phyloP scores from a whole-genome alignment of 768 basidiomycete species.

The Tubosaeta brunneosetosa region DNA sequence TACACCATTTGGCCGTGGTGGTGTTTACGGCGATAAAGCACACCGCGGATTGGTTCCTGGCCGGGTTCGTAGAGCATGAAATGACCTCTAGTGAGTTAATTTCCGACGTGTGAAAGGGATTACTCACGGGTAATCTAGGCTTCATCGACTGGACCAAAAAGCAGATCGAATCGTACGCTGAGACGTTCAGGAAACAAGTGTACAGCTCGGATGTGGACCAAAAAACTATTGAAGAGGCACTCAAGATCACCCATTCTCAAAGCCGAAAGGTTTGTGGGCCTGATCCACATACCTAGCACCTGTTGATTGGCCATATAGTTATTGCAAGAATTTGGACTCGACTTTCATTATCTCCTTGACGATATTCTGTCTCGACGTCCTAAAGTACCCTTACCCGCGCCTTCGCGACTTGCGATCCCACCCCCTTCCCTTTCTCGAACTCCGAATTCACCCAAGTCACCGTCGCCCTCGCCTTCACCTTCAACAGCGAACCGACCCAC shows the following conservation, averaged over 20 bases:
- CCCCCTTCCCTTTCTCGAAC: slow-evolving; percentile 15
- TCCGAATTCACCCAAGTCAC: slow-evolving; percentile 11
- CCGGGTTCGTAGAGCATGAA: slow-evolving; percentile 93
- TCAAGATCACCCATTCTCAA: slow-evolving; percentile 72
- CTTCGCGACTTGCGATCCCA: slow-evolving; percentile 24
- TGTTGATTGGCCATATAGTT: slow-evolving; percentile 43
- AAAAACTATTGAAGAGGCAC: slow-evolving; percentile 69
- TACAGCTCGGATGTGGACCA: slow-evolving; percentile 76
- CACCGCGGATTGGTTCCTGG: slow-evolving; percentile 96
- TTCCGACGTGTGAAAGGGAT: not conserved
- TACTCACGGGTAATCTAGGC: slow-evolving; percentile 41
- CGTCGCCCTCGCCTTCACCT: slow-evolving; percentile 14
- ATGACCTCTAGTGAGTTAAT: slow-evolving; percentile 76
- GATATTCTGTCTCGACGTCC: slow-evolving; percentile 55
- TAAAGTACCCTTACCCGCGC: slow-evolving; percentile 28
- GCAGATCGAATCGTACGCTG: slow-evolving; percentile 77
- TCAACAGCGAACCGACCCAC: slow-evolving; percentile 16
- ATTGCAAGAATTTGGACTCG: slow-evolving; percentile 88
- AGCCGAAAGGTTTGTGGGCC: slow-evolving; percentile 65
- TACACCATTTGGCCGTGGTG: slow-evolving; percentile 83
- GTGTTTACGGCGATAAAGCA: slow-evolving; percentile 95
- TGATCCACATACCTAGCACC: not conserved
- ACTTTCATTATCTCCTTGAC: slow-evolving; percentile 90
- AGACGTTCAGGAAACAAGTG: slow-evolving; percentile 87
- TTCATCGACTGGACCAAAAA: slow-evolving; percentile 93